Percentiles rank a stretch among this genome's conserved stretches.
Conservation (phyloP, 1,284 basidiomycete genomes). For the Malassezia arunalokei region DNA sequence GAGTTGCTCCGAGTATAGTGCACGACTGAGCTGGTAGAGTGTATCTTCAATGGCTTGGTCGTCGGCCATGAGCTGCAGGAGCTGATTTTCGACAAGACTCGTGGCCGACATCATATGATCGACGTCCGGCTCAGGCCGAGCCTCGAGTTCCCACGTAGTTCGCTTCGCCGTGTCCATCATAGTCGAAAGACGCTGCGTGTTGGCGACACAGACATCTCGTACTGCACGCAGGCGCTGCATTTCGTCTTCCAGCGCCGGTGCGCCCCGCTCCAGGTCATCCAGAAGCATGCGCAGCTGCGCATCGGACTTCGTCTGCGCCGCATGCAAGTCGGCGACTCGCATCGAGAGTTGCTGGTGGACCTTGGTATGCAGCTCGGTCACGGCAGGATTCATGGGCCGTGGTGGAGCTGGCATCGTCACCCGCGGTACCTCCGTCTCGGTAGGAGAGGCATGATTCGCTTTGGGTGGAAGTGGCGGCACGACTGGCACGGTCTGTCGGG, state of each 20-base stretch:
- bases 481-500: background rate
- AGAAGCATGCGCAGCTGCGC: slow-evolving; percentile 67
- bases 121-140: slow-evolving; percentile 21
- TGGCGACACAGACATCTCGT: slow-evolving; percentile 73
- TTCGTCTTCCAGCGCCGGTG: slow-evolving; percentile 86
- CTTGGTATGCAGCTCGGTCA: slow-evolving; percentile 68
- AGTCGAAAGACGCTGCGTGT: slow-evolving; percentile 57
- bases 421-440: background rate
- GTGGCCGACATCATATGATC: slow-evolving; percentile 33
- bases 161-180: slow-evolving; percentile 58
- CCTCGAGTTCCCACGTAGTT: slow-evolving; percentile 54
- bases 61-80: slow-evolving; percentile 90
- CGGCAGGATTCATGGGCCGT: slow-evolving; percentile 61
- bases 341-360: slow-evolving; percentile 64
- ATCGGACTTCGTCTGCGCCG: slow-evolving; percentile 59
- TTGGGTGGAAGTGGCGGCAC: background rate
- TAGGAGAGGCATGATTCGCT: background rate
- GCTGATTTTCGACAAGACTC: slow-evolving; percentile 44
- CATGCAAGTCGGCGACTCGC: slow-evolving; percentile 58
- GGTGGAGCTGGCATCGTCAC: slow-evolving; percentile 54
- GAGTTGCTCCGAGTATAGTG: slow-evolving; percentile 64
- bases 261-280: slow-evolving; percentile 70
- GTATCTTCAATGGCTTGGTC: slow-evolving; percentile 97
- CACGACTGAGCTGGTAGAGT: slow-evolving; percentile 88
- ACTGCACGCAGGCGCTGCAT: slow-evolving; percentile 88